phyloP scores from a whole-genome alignment of 2,329 filamentous ascomycete genomes.

The Teratosphaeria gauchensis region DNA sequence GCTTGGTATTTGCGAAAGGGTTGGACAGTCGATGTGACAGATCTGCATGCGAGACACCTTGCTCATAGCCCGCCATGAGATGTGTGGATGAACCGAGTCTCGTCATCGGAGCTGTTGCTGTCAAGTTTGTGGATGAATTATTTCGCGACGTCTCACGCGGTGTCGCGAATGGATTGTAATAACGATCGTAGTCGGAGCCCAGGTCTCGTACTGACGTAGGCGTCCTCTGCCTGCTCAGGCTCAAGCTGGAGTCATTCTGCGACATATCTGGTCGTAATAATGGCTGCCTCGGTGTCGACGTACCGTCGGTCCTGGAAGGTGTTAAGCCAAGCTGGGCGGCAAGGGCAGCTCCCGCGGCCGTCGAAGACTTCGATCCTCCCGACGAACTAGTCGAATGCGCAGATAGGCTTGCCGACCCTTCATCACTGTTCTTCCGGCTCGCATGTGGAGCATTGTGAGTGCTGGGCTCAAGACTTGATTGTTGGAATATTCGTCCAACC shows the following conservation, averaged over 20 bases:
- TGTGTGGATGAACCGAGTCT: conserved; percentile 16
- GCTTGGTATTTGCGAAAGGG: conserved; percentile 23
- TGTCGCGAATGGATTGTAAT: conserved; percentile 30
- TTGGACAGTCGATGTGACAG: conserved; percentile 23
- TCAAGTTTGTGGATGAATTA: conserved; percentile 14
- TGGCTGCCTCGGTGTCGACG: conserved; percentile 1
- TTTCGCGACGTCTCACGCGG: conserved; percentile 22
- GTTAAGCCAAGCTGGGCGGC: conserved; percentile 1
- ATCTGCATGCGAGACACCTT: conserved; percentile 12
- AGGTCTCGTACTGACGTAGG: conserved; percentile 27
- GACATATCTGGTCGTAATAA: conserved; percentile 12
- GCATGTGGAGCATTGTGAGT: not conserved
- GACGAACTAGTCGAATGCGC: conserved; percentile 2
- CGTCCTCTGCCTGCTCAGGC: conserved; percentile 17
- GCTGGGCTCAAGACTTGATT: conserved; percentile 10
- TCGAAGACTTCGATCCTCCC: conserved; percentile 1
- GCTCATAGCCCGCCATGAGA: conserved; percentile 7
- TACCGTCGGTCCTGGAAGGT: not conserved
- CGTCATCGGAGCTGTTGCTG: conserved; percentile 9
- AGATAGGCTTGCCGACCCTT: conserved; percentile 8
- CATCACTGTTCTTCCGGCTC: conserved; percentile 13
- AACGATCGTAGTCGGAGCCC: conserved; percentile 28
- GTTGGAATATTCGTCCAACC: conserved; percentile 5
- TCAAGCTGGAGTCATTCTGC: conserved; percentile 18
- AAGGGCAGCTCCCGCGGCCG: conserved; percentile 4